A percentile compares a stretch with the other conserved stretches of the same genome.
phyloP scores from a whole-genome alignment of 768 basidiomycete species.

The Kwoniella mangroviensis region DNA sequence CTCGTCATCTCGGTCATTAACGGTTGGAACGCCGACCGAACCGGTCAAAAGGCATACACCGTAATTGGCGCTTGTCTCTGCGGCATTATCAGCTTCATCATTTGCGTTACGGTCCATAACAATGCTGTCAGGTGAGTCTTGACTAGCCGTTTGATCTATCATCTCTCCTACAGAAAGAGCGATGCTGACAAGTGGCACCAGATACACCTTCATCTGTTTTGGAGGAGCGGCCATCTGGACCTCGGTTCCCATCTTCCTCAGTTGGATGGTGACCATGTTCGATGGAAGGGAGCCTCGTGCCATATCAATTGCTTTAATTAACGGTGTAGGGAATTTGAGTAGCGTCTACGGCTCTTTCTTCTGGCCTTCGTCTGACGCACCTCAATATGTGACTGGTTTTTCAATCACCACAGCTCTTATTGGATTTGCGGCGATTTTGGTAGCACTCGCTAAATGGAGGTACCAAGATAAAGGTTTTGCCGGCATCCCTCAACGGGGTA shows the following conservation, averaged over 20 bases:
- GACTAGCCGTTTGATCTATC: neutral
- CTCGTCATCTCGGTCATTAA: slow-evolving; percentile 43
- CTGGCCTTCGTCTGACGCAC: slow-evolving; percentile 52
- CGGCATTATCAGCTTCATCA: slow-evolving; percentile 45
- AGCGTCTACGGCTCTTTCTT: slow-evolving; percentile 57
- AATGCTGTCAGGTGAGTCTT: slow-evolving; percentile 34
- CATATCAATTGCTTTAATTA: slow-evolving; percentile 55
- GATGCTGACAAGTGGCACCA: neutral
- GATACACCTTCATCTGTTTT: slow-evolving; percentile 56
- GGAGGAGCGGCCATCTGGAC: slow-evolving; percentile 57
- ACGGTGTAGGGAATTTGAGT: slow-evolving; percentile 53
- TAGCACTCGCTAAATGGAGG: slow-evolving; percentile 38
- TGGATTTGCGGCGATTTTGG: slow-evolving; percentile 34
- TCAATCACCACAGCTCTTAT: slow-evolving; percentile 47
- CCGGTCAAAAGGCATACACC: slow-evolving; percentile 50
- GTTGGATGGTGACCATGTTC: slow-evolving; percentile 56
- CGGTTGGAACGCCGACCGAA: slow-evolving; percentile 50
- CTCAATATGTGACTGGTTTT: slow-evolving; percentile 51
- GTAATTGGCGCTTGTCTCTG: slow-evolving; percentile 38
- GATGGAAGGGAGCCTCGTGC: slow-evolving; percentile 54
- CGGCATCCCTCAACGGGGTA: slow-evolving; percentile 18
- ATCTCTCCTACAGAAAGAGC: neutral
- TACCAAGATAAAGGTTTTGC: slow-evolving; percentile 44
- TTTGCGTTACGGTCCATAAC: slow-evolving; percentile 46
- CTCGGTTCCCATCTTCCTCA: slow-evolving; percentile 52